These are phyloP conservation scores for Colletotrichum echinochloae DNA, from an alignment of 2,329 filamentous ascomycete genomes.

Conservation along the genomic window DNA sequence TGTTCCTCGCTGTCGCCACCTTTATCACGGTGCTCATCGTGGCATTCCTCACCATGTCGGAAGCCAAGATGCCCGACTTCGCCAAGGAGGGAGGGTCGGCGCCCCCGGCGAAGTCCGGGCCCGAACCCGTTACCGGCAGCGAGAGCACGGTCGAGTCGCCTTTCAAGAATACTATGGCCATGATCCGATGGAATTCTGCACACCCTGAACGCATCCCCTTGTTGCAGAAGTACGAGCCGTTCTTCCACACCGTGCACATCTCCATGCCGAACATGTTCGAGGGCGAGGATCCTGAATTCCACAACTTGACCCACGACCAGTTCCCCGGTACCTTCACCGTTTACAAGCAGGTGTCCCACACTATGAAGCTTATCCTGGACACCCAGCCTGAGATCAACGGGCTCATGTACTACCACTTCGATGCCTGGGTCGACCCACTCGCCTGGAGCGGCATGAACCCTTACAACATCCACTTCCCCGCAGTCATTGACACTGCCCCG, in stretches of 20 bases:
- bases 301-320: slow-evolving; percentile 48
- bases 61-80: slow-evolving; percentile 40
- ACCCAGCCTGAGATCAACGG: slow-evolving; percentile 46
- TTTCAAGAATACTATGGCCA: slow-evolving; percentile 47
- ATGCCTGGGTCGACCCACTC: slow-evolving; percentile 50
- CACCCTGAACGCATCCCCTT: slow-evolving; percentile 46
- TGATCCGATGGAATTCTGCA: slow-evolving; percentile 47
- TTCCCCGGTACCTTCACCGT: slow-evolving; percentile 42
- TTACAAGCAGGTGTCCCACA: slow-evolving; percentile 46
- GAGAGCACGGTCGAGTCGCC: slow-evolving; percentile 43
- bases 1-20: slow-evolving; percentile 33
- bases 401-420: slow-evolving; percentile 49
- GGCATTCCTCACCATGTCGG: slow-evolving; percentile 41
- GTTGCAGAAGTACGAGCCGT: slow-evolving; percentile 47
- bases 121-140: slow-evolving; percentile 30
- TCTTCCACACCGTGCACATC: slow-evolving; percentile 48
- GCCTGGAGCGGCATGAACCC: slow-evolving; percentile 45
- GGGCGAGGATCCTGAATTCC: slow-evolving; percentile 37
- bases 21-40: slow-evolving; percentile 43
- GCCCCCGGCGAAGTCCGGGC: neutral
- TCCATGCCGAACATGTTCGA: slow-evolving; percentile 45
- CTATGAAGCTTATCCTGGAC: slow-evolving; percentile 49
- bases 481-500: slow-evolving; percentile 40
- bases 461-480: slow-evolving; percentile 47
- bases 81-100: slow-evolving; percentile 27